Conservation (phyloP, 176 grass and related monocot species). For the Otatea glauca region DNA sequence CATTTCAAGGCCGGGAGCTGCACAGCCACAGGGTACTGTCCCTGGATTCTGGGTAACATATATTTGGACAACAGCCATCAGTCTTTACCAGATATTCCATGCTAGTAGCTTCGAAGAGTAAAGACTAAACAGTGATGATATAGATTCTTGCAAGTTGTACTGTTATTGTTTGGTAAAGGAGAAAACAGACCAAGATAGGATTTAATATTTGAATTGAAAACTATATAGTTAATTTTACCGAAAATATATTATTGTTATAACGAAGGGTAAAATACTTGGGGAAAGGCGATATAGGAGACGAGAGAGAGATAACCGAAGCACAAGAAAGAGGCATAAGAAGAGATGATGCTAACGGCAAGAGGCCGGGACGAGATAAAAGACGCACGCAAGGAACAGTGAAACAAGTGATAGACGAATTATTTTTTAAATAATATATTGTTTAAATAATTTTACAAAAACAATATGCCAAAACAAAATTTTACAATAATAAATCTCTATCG, state of each 20-base stretch:
- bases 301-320: too few relatives aligned
- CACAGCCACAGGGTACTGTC: neutral
- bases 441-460: too few relatives aligned
- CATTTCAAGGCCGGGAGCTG: neutral
- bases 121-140: neutral
- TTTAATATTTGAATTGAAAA: neutral
- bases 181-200: neutral
- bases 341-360: neutral
- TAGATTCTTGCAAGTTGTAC: neutral
- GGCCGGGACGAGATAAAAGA: neutral
- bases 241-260: neutral
- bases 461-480: too few relatives aligned
- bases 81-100: neutral
- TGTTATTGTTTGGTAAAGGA: neutral
- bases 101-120: neutral
- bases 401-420: neutral
- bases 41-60: neutral
- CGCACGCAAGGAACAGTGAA: neutral
- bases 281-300: neutral
- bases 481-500: too few relatives aligned
- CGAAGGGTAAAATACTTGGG: neutral
- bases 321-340: neutral
- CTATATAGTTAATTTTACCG: neutral
- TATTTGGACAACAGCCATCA: neutral
- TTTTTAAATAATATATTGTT: too few relatives aligned